A percentile compares a stretch with the other conserved stretches of the same genome.
These are phyloP conservation scores for Russula sp. DNA, from an alignment of 768 basidiomycete species.

Conservation along the genomic window DNA sequence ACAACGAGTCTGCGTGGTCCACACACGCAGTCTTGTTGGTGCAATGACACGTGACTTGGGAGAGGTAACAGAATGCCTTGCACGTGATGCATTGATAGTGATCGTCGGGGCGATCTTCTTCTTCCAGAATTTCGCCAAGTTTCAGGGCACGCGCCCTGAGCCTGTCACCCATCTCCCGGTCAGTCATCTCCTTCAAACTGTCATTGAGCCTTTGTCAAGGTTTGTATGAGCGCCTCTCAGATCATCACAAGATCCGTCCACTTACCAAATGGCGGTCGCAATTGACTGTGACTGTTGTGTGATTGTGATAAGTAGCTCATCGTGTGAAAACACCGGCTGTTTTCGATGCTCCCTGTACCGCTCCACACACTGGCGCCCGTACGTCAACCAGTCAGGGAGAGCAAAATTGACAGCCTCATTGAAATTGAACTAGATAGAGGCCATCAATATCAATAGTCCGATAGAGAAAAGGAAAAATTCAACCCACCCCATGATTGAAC, in stretches of 20 bases:
- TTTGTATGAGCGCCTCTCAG: background rate
- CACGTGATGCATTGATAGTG: slow-evolving; percentile 93
- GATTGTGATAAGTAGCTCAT: slow-evolving; percentile 95
- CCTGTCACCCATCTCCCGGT: slow-evolving; percentile 70
- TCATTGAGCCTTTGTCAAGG: slow-evolving; percentile 61
- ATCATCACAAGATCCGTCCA: slow-evolving; percentile 21
- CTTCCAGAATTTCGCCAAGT: slow-evolving; percentile 64
- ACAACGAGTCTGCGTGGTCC: slow-evolving; percentile 75
- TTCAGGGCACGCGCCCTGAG: slow-evolving; percentile 49
- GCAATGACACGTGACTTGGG: slow-evolving; percentile 82
- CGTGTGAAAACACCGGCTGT: slow-evolving; percentile 95
- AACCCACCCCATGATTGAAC: slow-evolving; percentile 93
- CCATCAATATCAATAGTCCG: slow-evolving; percentile 11
- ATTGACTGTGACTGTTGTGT: slow-evolving; percentile 91
- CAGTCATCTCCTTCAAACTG: slow-evolving; percentile 81
- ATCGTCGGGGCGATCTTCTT: slow-evolving; percentile 81
- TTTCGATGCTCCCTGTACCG: slow-evolving; percentile 89
- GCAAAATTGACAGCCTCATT: slow-evolving; percentile 99
- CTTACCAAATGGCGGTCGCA: slow-evolving; percentile 88
- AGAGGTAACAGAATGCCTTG: slow-evolving; percentile 93
- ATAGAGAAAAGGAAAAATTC: background rate
- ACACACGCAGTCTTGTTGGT: slow-evolving; percentile 75
- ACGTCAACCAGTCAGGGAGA: slow-evolving; percentile 87
- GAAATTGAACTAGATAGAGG: slow-evolving; percentile 71
- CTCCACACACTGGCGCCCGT: slow-evolving; percentile 80